Evolutionary conservation across 768 basidiomycete species (phyloP).

Genomic region (Neoboletus subvelutipes): DNA sequence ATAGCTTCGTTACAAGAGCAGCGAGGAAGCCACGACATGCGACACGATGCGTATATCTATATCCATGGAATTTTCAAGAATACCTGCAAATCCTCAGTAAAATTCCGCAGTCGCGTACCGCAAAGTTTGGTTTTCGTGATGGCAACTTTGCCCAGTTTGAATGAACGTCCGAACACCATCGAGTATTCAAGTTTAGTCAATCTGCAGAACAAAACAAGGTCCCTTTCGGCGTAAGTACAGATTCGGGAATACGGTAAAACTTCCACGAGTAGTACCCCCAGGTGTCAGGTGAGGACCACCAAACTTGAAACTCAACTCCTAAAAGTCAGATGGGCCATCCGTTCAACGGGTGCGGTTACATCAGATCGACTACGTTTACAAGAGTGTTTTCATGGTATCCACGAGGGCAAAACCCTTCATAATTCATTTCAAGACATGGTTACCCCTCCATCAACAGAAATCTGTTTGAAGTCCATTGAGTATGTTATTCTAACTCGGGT

Average conservation of each 20-base stretch:
- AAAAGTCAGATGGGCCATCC: background rate
- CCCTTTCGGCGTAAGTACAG: background rate
- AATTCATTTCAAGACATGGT: slow-evolving; percentile 4
- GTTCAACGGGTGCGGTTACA: background rate
- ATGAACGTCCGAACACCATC: background rate
- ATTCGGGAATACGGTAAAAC: too few relatives aligned
- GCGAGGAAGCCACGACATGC: background rate
- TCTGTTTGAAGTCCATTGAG: slow-evolving; percentile 8
- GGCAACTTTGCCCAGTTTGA: background rate
- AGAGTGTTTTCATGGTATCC: background rate
- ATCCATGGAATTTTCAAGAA: background rate
- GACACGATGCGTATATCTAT: background rate
- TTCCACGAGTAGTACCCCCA: background rate
- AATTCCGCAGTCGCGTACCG: background rate
- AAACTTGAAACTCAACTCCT: background rate
- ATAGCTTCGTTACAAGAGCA: background rate
- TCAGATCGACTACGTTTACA: background rate
- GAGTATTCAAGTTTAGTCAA: background rate
- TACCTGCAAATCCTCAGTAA: background rate
- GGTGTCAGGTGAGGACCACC: too few relatives aligned
- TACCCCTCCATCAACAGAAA: slow-evolving; percentile 20
- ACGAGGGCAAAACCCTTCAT: background rate
- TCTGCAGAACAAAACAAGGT: background rate
- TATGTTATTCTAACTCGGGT: background rate
- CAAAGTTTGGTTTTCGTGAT: background rate